These are phyloP conservation scores for Picea mariana DNA, from an alignment of 83 land plant genomes.

Conservation along the genomic window DNA sequence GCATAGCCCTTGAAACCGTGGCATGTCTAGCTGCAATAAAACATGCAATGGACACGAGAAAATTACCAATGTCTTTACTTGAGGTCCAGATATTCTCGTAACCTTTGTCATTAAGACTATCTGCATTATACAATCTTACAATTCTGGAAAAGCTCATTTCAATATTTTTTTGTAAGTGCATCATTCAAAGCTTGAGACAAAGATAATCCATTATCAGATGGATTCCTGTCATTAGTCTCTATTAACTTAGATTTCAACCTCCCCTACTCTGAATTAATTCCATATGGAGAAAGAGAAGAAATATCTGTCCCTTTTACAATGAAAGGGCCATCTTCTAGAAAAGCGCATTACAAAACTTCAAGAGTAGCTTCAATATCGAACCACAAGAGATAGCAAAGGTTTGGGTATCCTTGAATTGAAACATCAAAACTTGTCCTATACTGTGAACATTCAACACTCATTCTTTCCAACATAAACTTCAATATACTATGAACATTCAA, in stretches of 20 bases:
- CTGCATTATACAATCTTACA: slow-evolving; percentile 10
- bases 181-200: slow-evolving; percentile 59
- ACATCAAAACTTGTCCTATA: slow-evolving; percentile 24
- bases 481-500: slow-evolving; percentile 28
- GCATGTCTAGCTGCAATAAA: slow-evolving; percentile 69
- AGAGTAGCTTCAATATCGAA: slow-evolving; percentile 90
- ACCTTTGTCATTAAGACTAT: slow-evolving; percentile 17
- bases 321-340: slow-evolving; percentile 42
- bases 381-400: slow-evolving; percentile 70
- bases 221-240: neutral
- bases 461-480: slow-evolving; percentile 71
- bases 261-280: neutral
- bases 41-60: slow-evolving; percentile 74
- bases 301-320: neutral
- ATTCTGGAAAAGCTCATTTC: slow-evolving; percentile 22
- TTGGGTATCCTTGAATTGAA: slow-evolving; percentile 35
- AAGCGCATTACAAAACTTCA: slow-evolving; percentile 80
- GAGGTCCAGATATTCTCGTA: slow-evolving; percentile 64
- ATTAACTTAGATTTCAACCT: neutral
- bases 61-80: slow-evolving; percentile 44
- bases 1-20: slow-evolving; percentile 48
- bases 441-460: slow-evolving; percentile 24
- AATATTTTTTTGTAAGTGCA: slow-evolving; percentile 61
- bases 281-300: neutral
- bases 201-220: slow-evolving; percentile 23